phyloP scores from a whole-genome alignment of 2,329 filamentous ascomycete genomes.

The Alternaria infectoria region DNA sequence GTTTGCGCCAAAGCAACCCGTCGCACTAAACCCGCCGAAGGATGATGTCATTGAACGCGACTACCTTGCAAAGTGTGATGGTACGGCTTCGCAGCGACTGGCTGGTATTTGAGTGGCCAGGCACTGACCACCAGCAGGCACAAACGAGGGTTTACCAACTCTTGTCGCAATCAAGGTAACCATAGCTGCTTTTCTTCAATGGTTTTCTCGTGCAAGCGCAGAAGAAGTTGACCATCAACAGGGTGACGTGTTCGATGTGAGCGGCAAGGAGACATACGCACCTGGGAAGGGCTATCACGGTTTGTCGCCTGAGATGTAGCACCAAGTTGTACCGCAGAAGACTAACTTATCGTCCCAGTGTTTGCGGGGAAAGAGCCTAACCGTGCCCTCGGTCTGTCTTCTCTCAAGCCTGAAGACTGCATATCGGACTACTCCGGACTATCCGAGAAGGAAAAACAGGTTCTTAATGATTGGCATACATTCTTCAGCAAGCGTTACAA shows the following conservation, averaged over 20 bases:
- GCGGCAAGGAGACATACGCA: slow-evolving; percentile 84
- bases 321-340: background rate
- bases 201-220: background rate
- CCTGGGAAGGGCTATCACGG: slow-evolving; percentile 84
- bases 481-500: slow-evolving; percentile 99
- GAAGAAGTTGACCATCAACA: slow-evolving; percentile 47
- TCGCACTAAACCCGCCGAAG: slow-evolving; percentile 82
- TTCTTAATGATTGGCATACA: slow-evolving; percentile 89
- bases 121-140: slow-evolving; percentile 56
- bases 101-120: background rate
- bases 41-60: slow-evolving; percentile 83
- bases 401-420: slow-evolving; percentile 84
- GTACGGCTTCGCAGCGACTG: slow-evolving; percentile 58
- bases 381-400: slow-evolving; percentile 85
- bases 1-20: slow-evolving; percentile 79
- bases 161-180: slow-evolving; percentile 65
- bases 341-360: slow-evolving; percentile 61
- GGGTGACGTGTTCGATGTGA: slow-evolving; percentile 95
- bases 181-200: background rate
- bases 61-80: slow-evolving; percentile 80
- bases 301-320: slow-evolving; percentile 54
- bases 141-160: slow-evolving; percentile 65
- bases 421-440: slow-evolving; percentile 81
- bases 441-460: slow-evolving; percentile 81
- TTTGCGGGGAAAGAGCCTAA: slow-evolving; percentile 97